Evolutionary conservation across 768 basidiomycete genomes (phyloP), one percentile per base, ranked within the genome.

Genomic region (Dendrothele bispora): DNA sequence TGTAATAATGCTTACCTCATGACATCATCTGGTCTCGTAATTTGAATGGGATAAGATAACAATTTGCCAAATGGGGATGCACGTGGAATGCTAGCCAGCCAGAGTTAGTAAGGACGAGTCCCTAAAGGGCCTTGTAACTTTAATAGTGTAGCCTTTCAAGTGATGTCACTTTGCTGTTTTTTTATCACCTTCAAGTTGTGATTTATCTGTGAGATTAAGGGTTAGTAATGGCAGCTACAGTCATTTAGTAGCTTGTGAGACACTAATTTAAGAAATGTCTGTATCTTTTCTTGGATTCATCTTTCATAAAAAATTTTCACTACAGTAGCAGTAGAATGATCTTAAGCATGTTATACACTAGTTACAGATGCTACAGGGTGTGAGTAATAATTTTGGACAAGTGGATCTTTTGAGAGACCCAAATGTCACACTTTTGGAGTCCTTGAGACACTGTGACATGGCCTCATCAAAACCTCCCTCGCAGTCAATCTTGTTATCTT

Each of bases 341-440:
- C n/a, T 37, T 37, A 17, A n/a, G 36, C n/a, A 37, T 37, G 15
- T n/a, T 17, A 37, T 7, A 37, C 6, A 37, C 15, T 37, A 37
- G 7, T 37, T 37, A 17, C 6, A 21, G 21, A 6, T 7, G 21
- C 36, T 17, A 37, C 15, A n/a, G 21, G 21, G n/a, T n/a, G 36
- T 7, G 7, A 15, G 21, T 15, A 7, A 7, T 21, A n/a, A 37
- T 7, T 37, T 37, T 17, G 7, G 6, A n/a, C 21, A n/a, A 37
- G 21, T 7, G n/a, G 21, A 37, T 17, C 15, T n/a, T 5, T n/a
- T 17, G 21, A 17, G n/a, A 6, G n/a, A n/a, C 6, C 21, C 36
- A n/a, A 37, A 17, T 37, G 36, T 37, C 15, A 37, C 36, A n/a
- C n/a, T 37, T 37, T 37, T n/a, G 36, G n/a, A 37, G 36, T 37